Base-by-base conservation (phyloP, 139 green algal genomes). In the Closterium sp. region DNA sequence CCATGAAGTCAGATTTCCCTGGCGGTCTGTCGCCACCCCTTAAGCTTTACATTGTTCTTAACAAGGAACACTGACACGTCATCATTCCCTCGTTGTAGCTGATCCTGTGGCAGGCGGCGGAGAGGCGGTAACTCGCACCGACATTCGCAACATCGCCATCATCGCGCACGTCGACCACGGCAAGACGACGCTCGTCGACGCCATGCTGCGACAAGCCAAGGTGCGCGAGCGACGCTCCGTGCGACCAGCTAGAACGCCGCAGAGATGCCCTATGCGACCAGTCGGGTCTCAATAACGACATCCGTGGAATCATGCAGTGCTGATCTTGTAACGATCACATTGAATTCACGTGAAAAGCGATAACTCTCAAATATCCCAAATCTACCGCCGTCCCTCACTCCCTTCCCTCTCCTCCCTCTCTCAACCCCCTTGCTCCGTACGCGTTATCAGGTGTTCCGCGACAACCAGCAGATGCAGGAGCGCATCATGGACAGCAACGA, bases 401-500 rank as follows among this genome's bases (percentile, higher is more conserved):
- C 0, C n/a, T 25, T 25, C 33, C 84, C 16, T 88, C 90, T 90
- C 0, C 43, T 90, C 33, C 33, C 36, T 33, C 30, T 16, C 33
- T 87, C 33, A n/a, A n/a, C n/a, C n/a, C n/a, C n/a, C n/a, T n/a
- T 97, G 97, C 55, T 19, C 4, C 12, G 55, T 76, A 76, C 55
- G 55, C 55, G 55, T 76, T 76, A 76, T 76, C 91, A 94, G 91
- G 95, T 96, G 23, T 96, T 96, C 90, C 91, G 95, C 34, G 92
- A 94, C 31, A 96, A 97, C 89, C 96, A 98, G 95, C 86, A 94
- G 38, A 95, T 97, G 85, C 94, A 97, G 31, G 96, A 97, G 84
- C 96, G 97, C 84, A 96, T 99, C 90, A 99, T 99, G 98, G 98
- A 99, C 96, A 96, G 86, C 90, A 98, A 99, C 91, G 97, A 98